These are phyloP conservation scores for Pichia membranifaciens DNA, from an alignment of 805 yeast genomes.

Conservation along the genomic window DNA sequence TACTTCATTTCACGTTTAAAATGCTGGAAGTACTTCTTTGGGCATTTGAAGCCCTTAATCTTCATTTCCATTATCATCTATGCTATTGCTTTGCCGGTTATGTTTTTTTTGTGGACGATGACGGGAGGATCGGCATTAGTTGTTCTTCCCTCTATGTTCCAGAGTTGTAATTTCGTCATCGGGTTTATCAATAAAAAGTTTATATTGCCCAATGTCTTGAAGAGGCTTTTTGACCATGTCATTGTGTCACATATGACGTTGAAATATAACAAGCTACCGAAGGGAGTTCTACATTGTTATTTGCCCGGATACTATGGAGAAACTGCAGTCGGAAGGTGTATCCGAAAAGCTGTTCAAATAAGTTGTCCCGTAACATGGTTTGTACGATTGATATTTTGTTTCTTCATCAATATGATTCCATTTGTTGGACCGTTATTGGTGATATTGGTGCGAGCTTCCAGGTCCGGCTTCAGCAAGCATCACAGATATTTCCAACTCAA, in stretches of 20 bases:
- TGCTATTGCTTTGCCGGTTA: conserved; percentile 14
- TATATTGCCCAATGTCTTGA: conserved; percentile 30
- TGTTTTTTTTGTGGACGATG: conserved; percentile 14
- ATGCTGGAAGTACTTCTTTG: conserved; percentile 24
- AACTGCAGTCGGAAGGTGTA: conserved; percentile 20
- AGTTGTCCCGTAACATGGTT: conserved; percentile 37
- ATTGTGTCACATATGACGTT: conserved; percentile 19
- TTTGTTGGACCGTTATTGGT: conserved; percentile 52
- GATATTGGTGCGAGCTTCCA: conserved; percentile 46
- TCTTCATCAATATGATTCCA: conserved; percentile 46
- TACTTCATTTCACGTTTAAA: conserved; percentile 21
- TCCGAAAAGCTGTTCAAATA: conserved; percentile 16
- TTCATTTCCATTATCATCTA: conserved; percentile 19
- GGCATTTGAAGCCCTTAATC: conserved; percentile 21
- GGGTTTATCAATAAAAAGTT: conserved; percentile 25
- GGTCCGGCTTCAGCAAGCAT: conserved; percentile 48
- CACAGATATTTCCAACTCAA: conserved; percentile 52
- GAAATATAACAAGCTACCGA: conserved; percentile 20
- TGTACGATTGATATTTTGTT: conserved; percentile 30
- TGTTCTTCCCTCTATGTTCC: conserved; percentile 25
- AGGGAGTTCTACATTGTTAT: conserved; percentile 21
- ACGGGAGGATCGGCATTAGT: conserved; percentile 24
- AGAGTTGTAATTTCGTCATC: conserved; percentile 28
- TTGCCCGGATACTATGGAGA: conserved; percentile 26
- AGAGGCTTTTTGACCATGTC: conserved; percentile 29